Evolutionary conservation across 129 eudicot species (phyloP), one percentile per base, ranked within the genome.

Genomic region (Solidago caesia): DNA sequence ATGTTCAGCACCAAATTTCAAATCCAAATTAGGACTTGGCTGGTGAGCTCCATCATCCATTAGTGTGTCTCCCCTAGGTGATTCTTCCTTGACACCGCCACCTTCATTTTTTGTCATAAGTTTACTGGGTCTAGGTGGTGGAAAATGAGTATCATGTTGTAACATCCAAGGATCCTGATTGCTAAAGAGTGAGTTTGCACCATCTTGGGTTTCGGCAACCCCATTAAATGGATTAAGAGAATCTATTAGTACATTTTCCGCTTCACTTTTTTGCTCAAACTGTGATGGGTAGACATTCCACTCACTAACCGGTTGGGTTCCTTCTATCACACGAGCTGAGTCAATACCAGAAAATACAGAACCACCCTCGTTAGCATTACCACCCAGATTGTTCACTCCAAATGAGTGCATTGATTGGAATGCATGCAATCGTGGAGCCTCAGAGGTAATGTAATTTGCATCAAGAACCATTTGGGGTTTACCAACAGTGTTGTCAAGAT

Each of bases 151-250:
- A 48, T 88, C 98, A 77, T 81, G 79, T 46, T 75, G 72, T 42
- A 94, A 68, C 85, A 80, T 94, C 97, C 98, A 94, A 67, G 98
- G 98, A 85, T 94, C 98, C 64, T 90, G 97, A 67, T 90, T 85
- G 64, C 92, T 84, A 71, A 86, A 94, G 4, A 90, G 87, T 13
- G 97, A 94, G 51, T 82, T 83, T 51, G 89, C 67, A 77, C 71
- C 82, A 62, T 92, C 95, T 68, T 62, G 84, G 42, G 80, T 9
- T 70, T 87, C 87, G 68, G 75, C 86, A 74, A 71, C 77, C 77
- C 80, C 74, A 44, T 75, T 70, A 70, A 85, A 81, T 21, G 89
- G 89, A 47, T 82, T 82, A 44, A 79, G 56, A 51, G 83, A 64
- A 61, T 83, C 83, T 57, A 53, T 73, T 61, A 61, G 70, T 63